These are phyloP conservation scores for Pseudofabraea citricarpa DNA, from an alignment of 2,329 filamentous ascomycete species.

Conservation along the genomic window DNA sequence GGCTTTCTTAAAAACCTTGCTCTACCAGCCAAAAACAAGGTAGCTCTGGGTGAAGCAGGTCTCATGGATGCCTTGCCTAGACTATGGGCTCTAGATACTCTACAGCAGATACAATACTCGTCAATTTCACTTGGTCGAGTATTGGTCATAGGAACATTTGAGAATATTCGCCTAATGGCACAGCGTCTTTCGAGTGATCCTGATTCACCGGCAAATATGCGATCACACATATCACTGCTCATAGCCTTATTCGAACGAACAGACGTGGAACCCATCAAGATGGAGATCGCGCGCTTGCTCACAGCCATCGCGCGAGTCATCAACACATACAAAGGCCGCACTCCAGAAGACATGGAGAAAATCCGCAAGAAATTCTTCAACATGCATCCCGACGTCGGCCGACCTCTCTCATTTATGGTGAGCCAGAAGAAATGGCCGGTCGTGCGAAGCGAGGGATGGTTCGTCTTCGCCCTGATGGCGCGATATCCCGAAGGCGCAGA, in stretches of 20 bases:
- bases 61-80: conserved; percentile 48
- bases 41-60: conserved; percentile 37
- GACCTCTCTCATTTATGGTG: conserved; percentile 45
- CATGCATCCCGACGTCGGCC: conserved; percentile 24
- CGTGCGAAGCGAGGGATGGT: conserved; percentile 56
- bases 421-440: conserved; percentile 54
- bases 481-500: conserved; percentile 44
- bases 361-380: conserved; percentile 26
- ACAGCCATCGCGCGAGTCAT: conserved; percentile 49
- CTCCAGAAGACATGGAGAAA: conserved; percentile 29
- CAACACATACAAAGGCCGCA: conserved; percentile 35
- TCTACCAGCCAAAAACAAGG: conserved; percentile 51
- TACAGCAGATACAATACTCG: conserved; percentile 55
- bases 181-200: conserved; percentile 32
- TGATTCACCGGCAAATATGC: conserved; percentile 28
- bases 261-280: conserved; percentile 50
- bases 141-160: conserved; percentile 46
- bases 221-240: conserved; percentile 34
- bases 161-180: conserved; percentile 48
- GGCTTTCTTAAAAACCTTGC: conserved; percentile 62
- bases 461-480: conserved; percentile 56
- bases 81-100: conserved; percentile 47
- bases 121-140: conserved; percentile 54
- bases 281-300: conserved; percentile 53
- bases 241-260: conserved; percentile 37